phyloP scores from a whole-genome alignment of 2,329 filamentous ascomycete genomes.

The Canariomyces notabilis region DNA sequence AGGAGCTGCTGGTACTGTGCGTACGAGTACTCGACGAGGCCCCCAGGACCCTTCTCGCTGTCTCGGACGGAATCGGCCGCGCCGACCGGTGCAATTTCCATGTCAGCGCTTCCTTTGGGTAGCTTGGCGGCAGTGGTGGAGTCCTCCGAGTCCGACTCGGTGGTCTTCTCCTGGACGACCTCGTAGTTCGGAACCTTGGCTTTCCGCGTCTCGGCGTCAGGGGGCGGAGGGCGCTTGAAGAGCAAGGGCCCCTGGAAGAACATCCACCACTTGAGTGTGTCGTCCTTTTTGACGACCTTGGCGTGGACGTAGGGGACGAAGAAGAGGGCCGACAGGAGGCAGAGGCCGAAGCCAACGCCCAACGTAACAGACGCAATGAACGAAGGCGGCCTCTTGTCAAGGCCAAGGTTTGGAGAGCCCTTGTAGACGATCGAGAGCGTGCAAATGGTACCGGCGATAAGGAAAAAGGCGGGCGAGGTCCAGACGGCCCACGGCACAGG shows the following conservation, averaged over 20 bases:
- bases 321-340: conserved; percentile 58
- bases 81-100: conserved; percentile 34
- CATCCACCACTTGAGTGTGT: conserved; percentile 58
- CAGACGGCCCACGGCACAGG: conserved; percentile 69
- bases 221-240: conserved; percentile 52
- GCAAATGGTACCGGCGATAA: conserved; percentile 68
- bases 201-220: conserved; percentile 40
- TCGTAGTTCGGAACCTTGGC: conserved; percentile 71
- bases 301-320: conserved; percentile 67
- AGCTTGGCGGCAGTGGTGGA: too few species aligned
- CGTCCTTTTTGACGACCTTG: conserved; percentile 64
- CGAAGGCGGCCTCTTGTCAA: conserved; percentile 61
- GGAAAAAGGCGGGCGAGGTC: conserved; percentile 71
- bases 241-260: conserved; percentile 60
- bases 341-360: conserved; percentile 57
- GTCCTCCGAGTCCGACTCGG: conserved; percentile 32
- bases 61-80: conserved; percentile 29
- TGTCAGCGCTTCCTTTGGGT: conserved; percentile 35
- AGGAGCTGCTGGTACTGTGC: conserved; percentile 53
- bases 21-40: conserved; percentile 4
- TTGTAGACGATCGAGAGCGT: conserved; percentile 77
- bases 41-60: conserved; percentile 36
- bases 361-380: conserved; percentile 64
- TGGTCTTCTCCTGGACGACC: conserved; percentile 60
- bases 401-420: conserved; percentile 63